A percentile compares a stretch with the other conserved stretches of the same genome.
phyloP scores from a whole-genome alignment of 1,284 basidiomycete genomes.

The Ceratobasidium sp. region DNA sequence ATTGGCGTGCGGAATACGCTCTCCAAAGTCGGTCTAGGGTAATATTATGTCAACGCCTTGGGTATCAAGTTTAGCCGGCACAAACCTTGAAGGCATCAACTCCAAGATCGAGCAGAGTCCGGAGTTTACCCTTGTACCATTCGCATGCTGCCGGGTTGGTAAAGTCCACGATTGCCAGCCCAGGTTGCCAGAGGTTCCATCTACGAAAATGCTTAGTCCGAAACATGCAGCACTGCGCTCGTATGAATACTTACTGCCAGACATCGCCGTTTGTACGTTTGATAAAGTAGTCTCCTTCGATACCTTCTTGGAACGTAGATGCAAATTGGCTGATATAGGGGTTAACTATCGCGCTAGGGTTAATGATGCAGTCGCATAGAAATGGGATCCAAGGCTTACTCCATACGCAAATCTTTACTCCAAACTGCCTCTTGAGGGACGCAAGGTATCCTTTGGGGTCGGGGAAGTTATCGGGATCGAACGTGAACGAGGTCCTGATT shows the following conservation, averaged over 20 bases:
- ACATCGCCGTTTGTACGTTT: constrained; percentile 75
- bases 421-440: constrained; percentile 75
- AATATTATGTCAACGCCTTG: constrained; percentile 2
- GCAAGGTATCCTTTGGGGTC: constrained; percentile 75
- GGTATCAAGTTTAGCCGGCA: neutral
- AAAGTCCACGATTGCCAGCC: constrained; percentile 74
- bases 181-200: constrained; percentile 81
- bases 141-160: constrained; percentile 76
- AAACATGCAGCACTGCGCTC: neutral
- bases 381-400: constrained; percentile 60
- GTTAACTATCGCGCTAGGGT: constrained; percentile 63
- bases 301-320: constrained; percentile 76
- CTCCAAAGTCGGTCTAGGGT: constrained; percentile 75
- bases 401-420: constrained; percentile 80
- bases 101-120: constrained; percentile 73
- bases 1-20: constrained; percentile 70
- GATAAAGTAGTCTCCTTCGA: constrained; percentile 75
- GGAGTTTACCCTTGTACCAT: constrained; percentile 74
- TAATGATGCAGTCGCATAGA: neutral
- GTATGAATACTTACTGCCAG: constrained; percentile 69
- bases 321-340: constrained; percentile 77
- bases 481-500: constrained; percentile 77
- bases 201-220: constrained; percentile 54
- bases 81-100: constrained; percentile 77
- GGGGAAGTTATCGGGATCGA: constrained; percentile 80